phyloP scores from a whole-genome alignment of 2,329 filamentous ascomycete genomes.

The Colletotrichum tofieldiae region DNA sequence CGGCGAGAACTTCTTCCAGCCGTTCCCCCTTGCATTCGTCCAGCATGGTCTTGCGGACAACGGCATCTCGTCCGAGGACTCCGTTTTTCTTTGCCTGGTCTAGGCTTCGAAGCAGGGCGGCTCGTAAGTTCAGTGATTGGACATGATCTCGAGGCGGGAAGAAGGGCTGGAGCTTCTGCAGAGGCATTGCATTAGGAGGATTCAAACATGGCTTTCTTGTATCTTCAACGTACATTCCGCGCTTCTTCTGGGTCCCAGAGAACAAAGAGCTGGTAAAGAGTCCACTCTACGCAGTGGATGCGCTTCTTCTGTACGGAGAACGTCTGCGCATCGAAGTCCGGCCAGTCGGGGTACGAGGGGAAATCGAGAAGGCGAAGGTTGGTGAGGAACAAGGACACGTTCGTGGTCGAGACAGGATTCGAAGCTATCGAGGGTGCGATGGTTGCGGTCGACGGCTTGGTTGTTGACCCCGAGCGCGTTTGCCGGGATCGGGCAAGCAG shows the following conservation, averaged over 20 bases:
- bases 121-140: slow-evolving; percentile 91
- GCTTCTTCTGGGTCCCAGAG: slow-evolving; percentile 87
- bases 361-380: slow-evolving; percentile 89
- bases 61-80: slow-evolving; percentile 81
- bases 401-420: slow-evolving; percentile 61
- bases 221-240: slow-evolving; percentile 71
- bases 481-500: slow-evolving; percentile 50
- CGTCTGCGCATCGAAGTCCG: slow-evolving; percentile 77
- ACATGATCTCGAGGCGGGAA: slow-evolving; percentile 92
- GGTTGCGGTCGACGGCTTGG: slow-evolving; percentile 38
- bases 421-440: slow-evolving; percentile 41
- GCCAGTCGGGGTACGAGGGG: slow-evolving; percentile 84
- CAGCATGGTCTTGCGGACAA: slow-evolving; percentile 93
- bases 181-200: neutral
- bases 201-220: neutral
- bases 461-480: slow-evolving; percentile 42
- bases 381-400: slow-evolving; percentile 80
- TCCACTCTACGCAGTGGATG: slow-evolving; percentile 89
- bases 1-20: slow-evolving; percentile 87
- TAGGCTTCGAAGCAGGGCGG: slow-evolving; percentile 84
- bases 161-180: slow-evolving; percentile 87
- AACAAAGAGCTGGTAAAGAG: slow-evolving; percentile 87
- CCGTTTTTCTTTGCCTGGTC: slow-evolving; percentile 92
- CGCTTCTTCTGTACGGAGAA: slow-evolving; percentile 88
- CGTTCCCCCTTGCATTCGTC: slow-evolving; percentile 96